These are phyloP conservation scores for Thalassiosira delicatula DNA, from an alignment of 352 stramenopile genomes.

Conservation along the genomic window DNA sequence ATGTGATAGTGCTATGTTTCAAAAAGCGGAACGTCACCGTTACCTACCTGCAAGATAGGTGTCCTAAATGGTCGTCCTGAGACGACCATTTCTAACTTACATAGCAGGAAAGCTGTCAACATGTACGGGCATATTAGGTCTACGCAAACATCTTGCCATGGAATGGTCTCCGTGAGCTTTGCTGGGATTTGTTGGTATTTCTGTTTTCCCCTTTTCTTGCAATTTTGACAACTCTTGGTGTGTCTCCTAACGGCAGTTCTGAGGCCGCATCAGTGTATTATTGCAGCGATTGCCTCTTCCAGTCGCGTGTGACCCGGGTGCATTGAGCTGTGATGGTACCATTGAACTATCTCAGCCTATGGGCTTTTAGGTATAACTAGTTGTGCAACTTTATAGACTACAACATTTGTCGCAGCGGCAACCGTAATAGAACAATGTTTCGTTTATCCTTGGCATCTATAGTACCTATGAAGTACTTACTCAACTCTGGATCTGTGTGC, in stretches of 20 bases:
- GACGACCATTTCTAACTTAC: too few relatives aligned
- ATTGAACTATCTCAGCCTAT: conserved; percentile 1
- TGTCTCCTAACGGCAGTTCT: not conserved
- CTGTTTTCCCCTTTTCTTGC: not conserved
- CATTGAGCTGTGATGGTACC: conserved; percentile 34
- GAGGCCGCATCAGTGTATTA: conserved; percentile 20
- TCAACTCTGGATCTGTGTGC: not conserved
- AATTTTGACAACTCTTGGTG: not conserved
- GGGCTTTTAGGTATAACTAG: conserved; percentile 15
- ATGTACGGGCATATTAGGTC: too few relatives aligned
- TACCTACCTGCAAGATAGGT: too few relatives aligned
- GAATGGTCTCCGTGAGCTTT: not conserved
- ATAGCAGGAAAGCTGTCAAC: too few relatives aligned
- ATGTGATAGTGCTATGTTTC: too few relatives aligned
- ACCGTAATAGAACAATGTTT: not conserved
- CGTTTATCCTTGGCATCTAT: not conserved
- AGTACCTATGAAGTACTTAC: not conserved
- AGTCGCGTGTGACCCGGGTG: conserved; percentile 18
- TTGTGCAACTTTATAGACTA: not conserved
- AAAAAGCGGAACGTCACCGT: too few relatives aligned
- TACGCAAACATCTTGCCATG: not conserved
- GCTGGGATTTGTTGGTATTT: not conserved
- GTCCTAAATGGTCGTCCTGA: too few relatives aligned
- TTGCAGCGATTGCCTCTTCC: conserved; percentile 22
- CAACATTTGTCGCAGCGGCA: not conserved